phyloP scores from a whole-genome alignment of 371 early-diverging fungal genomes.

The Apophysomyces elegans region DNA sequence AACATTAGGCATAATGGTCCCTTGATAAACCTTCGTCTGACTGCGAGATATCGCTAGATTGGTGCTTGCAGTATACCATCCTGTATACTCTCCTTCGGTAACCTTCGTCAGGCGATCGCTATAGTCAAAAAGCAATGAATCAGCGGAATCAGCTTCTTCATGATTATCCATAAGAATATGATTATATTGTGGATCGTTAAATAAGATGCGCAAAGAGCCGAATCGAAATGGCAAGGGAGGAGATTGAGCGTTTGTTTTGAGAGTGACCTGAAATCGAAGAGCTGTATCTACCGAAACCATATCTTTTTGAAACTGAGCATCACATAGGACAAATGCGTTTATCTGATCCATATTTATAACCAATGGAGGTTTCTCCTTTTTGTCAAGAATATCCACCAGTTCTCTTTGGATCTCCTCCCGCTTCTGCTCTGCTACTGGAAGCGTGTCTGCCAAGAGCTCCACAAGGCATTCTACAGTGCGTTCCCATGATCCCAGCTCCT shows the following conservation, averaged over 20 bases:
- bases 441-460: conserved; percentile 65
- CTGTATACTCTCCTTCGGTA: conserved; percentile 29
- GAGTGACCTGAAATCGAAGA: conserved; percentile 38
- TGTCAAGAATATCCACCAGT: conserved; percentile 33
- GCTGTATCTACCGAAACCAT: conserved; percentile 40
- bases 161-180: conserved; percentile 28
- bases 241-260: conserved; percentile 34
- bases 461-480: conserved; percentile 70
- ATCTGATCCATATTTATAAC: conserved; percentile 74
- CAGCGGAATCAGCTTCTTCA: conserved; percentile 6
- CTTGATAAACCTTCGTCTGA: conserved; percentile 68
- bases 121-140: conserved; percentile 30
- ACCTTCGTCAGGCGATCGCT: conserved; percentile 17
- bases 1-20: conserved; percentile 56
- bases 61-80: conserved; percentile 31
- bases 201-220: conserved; percentile 53
- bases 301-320: conserved; percentile 50
- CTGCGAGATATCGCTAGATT: conserved; percentile 58
- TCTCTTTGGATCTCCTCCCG: conserved; percentile 55
- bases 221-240: conserved; percentile 52
- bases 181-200: conserved; percentile 58
- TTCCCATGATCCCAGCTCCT: conserved; percentile 66
- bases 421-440: conserved; percentile 48
- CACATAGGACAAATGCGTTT: conserved; percentile 61
- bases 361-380: conserved; percentile 34